Percentiles rank a stretch among this genome's conserved stretches.
Conservation (phyloP, 2,329 filamentous ascomycete species). For the Talaromyces atroroseus region DNA sequence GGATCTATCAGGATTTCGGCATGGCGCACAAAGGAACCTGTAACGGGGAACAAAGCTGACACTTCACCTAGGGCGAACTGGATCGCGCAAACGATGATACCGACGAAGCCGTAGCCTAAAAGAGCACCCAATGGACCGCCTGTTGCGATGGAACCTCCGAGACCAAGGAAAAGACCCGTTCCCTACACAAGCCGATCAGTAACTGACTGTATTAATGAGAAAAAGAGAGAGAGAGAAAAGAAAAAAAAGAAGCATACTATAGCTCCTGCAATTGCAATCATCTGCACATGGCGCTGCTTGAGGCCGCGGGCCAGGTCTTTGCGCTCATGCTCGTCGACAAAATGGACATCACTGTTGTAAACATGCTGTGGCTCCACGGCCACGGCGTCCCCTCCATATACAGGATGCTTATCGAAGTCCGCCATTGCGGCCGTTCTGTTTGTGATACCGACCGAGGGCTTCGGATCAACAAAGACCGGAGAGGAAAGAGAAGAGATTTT, state of each 20-base stretch:
- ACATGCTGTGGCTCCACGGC: not conserved
- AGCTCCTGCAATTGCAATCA: slow-evolving; percentile 43
- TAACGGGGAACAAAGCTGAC: slow-evolving; percentile 51
- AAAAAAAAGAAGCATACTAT: slow-evolving; percentile 26
- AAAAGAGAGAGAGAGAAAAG: not conserved
- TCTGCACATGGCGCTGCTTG: slow-evolving; percentile 40
- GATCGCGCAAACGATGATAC: slow-evolving; percentile 46
- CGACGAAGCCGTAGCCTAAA: slow-evolving; percentile 49
- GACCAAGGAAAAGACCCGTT: slow-evolving; percentile 53
- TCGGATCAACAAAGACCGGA: not conserved
- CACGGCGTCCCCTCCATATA: not conserved
- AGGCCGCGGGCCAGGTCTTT: slow-evolving; percentile 42
- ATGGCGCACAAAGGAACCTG: slow-evolving; percentile 48
- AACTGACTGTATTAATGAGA: not conserved
- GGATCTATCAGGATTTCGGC: slow-evolving; percentile 53
- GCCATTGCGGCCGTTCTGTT: not conserved
- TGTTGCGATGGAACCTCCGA: slow-evolving; percentile 47
- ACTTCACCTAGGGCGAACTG: slow-evolving; percentile 54
- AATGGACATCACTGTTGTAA: slow-evolving; percentile 10
- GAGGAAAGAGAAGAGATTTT: not conserved
- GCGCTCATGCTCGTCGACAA: slow-evolving; percentile 40
- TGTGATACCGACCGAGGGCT: too few species aligned
- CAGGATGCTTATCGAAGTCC: not conserved
- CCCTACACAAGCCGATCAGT: slow-evolving; percentile 20
- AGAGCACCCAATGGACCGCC: slow-evolving; percentile 50